Conservation (phyloP, 2,329 filamentous ascomycete species). For the Penicillium sclerotiorum region DNA sequence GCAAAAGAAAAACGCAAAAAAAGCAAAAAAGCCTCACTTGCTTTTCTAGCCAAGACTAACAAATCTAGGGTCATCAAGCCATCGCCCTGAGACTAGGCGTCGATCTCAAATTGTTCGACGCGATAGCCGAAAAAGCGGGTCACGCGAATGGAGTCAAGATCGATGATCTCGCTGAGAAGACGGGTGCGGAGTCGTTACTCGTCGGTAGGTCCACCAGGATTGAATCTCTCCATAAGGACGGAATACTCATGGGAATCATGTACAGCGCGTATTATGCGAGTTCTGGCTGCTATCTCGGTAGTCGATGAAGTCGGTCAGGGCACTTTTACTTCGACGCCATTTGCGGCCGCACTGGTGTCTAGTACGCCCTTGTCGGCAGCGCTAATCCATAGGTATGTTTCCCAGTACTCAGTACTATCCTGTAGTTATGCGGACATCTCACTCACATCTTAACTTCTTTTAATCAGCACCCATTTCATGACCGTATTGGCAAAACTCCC, state of each 20-base stretch:
- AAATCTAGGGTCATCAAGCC: conserved; percentile 14
- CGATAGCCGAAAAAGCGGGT: conserved; percentile 4
- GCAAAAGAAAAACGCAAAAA: too few relatives aligned
- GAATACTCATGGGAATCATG: background rate
- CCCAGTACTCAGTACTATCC: background rate
- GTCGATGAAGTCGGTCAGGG: conserved; percentile 7
- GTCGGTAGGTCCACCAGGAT: conserved; percentile 8
- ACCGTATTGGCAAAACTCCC: conserved; percentile 15
- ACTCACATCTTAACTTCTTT: background rate
- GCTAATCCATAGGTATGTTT: conserved; percentile 16
- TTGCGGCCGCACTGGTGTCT: conserved; percentile 15
- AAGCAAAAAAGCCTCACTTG: too few relatives aligned
- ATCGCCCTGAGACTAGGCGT: conserved; percentile 15
- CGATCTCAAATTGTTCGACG: conserved; percentile 19
- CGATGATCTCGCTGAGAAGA: background rate
- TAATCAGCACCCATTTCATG: conserved; percentile 18
- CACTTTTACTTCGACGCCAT: conserved; percentile 1
- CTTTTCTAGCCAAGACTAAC: background rate
- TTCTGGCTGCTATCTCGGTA: conserved; percentile 15
- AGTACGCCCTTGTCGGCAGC: conserved; percentile 17
- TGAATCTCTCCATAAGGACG: background rate
- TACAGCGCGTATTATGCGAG: conserved; percentile 11
- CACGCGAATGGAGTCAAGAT: background rate
- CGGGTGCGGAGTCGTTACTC: conserved; percentile 9
- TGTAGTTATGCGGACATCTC: background rate